Evolutionary conservation across 352 stramenopile genomes (phyloP).

Genomic region (Thraustotheca clavata): DNA sequence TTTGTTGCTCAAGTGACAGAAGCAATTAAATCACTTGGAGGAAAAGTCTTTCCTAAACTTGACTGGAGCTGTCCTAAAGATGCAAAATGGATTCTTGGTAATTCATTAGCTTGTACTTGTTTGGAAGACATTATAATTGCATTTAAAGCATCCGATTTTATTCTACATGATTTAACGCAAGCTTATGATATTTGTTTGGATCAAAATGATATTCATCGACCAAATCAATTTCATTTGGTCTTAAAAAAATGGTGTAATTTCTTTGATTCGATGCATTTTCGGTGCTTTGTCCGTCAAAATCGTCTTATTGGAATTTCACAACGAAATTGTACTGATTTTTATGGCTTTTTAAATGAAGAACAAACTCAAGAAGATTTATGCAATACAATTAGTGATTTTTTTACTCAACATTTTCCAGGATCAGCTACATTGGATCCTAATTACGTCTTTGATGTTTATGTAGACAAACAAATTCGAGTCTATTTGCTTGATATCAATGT

Average conservation of each 20-base stretch:
- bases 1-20: conserved; percentile 50
- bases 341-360: conserved; percentile 76
- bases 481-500: conserved; percentile 95
- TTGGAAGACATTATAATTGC: conserved; percentile 81
- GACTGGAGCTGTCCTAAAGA: conserved; percentile 93
- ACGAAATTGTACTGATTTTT: conserved; percentile 88
- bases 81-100: conserved; percentile 86
- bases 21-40: conserved; percentile 51
- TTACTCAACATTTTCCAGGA: conserved; percentile 38
- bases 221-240: conserved; percentile 60
- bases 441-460: conserved; percentile 92
- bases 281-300: conserved; percentile 85
- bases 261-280: conserved; percentile 93
- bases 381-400: conserved; percentile 61
- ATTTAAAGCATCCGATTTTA: conserved; percentile 80
- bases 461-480: conserved; percentile 88
- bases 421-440: conserved; percentile 58
- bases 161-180: conserved; percentile 86
- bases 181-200: conserved; percentile 61
- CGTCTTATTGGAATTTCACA: conserved; percentile 85
- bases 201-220: background rate
- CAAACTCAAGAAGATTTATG: conserved; percentile 48
- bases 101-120: conserved; percentile 56
- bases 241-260: conserved; percentile 94
- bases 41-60: conserved; percentile 83